These are phyloP conservation scores for Paramecium sexaurelia DNA, from an alignment of 73 alveolate species.

Conservation along the genomic window DNA sequence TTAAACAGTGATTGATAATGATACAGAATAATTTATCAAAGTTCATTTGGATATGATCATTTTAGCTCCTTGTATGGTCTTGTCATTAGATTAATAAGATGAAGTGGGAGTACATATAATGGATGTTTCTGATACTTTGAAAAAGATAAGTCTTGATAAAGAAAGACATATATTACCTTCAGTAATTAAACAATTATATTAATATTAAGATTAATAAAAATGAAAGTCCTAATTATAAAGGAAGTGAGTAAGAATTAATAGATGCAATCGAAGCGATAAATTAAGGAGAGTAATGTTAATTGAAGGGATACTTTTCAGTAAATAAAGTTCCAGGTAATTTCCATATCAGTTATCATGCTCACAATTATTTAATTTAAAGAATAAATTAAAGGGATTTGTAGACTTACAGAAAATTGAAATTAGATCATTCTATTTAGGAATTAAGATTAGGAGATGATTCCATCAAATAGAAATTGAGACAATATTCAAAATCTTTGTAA, in stretches of 20 bases:
- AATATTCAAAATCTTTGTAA: constrained; percentile 12
- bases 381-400: neutral
- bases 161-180: neutral
- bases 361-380: constrained; percentile 32
- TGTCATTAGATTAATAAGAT: constrained; percentile 50
- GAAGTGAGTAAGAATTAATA: constrained; percentile 42
- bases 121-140: constrained; percentile 47
- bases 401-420: constrained; percentile 28
- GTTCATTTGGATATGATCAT: constrained; percentile 33
- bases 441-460: constrained; percentile 49
- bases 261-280: constrained; percentile 54
- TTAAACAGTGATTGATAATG: constrained; percentile 53
- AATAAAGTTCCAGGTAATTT: constrained; percentile 69
- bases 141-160: neutral
- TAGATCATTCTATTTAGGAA: constrained; percentile 53
- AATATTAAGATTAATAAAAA: neutral
- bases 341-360: constrained; percentile 67
- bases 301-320: constrained; percentile 30
- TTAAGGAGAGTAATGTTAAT: constrained; percentile 58
- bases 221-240: constrained; percentile 44
- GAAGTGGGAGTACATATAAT: constrained; percentile 35
- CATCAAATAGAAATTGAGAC: neutral
- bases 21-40: neutral
- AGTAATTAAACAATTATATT: neutral
- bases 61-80: neutral